Base-by-base conservation (phyloP, 805 yeast species). In the Wickerhamomyces ciferrii region DNA sequence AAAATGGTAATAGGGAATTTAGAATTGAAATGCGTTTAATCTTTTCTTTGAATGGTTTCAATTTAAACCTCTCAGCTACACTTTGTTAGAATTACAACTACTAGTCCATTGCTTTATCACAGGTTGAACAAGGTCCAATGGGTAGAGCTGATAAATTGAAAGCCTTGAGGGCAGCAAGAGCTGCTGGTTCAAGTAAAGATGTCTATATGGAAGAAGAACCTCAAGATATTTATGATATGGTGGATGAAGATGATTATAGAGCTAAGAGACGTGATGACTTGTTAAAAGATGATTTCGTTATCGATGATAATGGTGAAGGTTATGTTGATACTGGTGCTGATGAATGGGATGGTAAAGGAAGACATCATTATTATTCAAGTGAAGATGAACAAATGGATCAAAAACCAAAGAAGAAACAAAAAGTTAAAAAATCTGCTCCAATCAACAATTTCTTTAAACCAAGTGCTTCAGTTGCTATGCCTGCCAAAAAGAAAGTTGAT, bases 301-400 rank as follows among this genome's bases (percentile, higher is more conserved):
- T 89, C 2, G 97, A 90, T 62, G 98, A 92, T 62, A 82, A 86
- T 54, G 97, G 97, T 27, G 85, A 84, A 53, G 98, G 97, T 0
- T 92, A 92, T 59, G 91, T 89, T 1, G 98, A 94, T 56, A 86
- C 86, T 39, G 99, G 99, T 48, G 87, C 76, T 8, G 95, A 92
- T 56, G 96, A 89, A 49, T 89, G 96, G 91, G 95, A 83, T 48
- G 74, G 70, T 36, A 65, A 71, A 31, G 61, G 71, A 46, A 69
- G 72, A 45, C 77, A 75, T 39, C 43, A 50, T 34, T 67, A 72
- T 44, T 78, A 76, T 56, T 75, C 74, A 49, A 76, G 80, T n/a
- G 84, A 79, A 38, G 85, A 78, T 31, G 67, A 62, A 6, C 67
- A 60, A 15, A 56, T 55, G 34, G 58, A 55, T 19, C 67, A 55